Conservation (phyloP, 1,139 yeast species). For the Groenewaldozyma auringiensis region DNA sequence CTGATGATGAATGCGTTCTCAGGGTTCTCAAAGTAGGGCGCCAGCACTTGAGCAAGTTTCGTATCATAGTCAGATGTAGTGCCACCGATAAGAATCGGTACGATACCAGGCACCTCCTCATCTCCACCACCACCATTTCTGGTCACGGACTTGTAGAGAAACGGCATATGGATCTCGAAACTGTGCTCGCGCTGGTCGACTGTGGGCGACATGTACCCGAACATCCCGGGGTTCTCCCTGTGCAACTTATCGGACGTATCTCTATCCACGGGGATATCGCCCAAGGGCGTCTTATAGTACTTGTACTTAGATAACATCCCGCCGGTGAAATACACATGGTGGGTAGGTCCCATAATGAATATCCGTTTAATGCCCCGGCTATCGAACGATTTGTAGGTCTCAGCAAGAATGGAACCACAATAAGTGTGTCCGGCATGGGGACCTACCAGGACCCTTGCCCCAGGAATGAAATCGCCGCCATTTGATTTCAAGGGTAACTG, state of each 20-base stretch:
- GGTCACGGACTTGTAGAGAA: constrained; percentile 43
- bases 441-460: constrained; percentile 56
- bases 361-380: constrained; percentile 48
- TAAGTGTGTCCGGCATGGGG: constrained; percentile 91
- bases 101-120: constrained; percentile 39
- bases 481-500: constrained; percentile 10
- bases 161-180: constrained; percentile 92
- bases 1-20: constrained; percentile 69
- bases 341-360: constrained; percentile 88
- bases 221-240: constrained; percentile 30
- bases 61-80: constrained; percentile 41
- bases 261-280: constrained; percentile 59
- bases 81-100: constrained; percentile 78
- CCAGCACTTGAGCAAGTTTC: constrained; percentile 42
- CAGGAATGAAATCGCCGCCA: constrained; percentile 33
- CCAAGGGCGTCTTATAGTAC: constrained; percentile 73
- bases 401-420: constrained; percentile 72
- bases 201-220: constrained; percentile 49
- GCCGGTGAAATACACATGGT: constrained; percentile 70
- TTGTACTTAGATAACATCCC: constrained; percentile 52
- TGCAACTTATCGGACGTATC: constrained; percentile 33
- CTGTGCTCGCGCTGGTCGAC: constrained; percentile 86
- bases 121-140: constrained; percentile 19
- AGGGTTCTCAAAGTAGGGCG: constrained; percentile 48
- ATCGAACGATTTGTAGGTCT: constrained; percentile 70